Evolutionary conservation across 352 stramenopile genomes (phyloP).

Genomic region (Phytophthora europaea): DNA sequence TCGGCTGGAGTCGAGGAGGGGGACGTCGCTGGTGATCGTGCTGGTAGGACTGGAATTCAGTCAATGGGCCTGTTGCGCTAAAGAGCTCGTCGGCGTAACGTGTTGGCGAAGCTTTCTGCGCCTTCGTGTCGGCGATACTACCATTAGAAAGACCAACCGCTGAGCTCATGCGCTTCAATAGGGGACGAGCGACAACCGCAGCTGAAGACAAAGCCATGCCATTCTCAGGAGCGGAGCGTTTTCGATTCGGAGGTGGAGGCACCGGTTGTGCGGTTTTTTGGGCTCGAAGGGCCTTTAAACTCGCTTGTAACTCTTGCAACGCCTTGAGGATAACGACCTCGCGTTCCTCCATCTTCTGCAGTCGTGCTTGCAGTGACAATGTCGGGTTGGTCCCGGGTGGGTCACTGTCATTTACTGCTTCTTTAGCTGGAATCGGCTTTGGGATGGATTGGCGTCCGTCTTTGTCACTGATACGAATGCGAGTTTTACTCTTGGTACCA

Average conservation of each 20-base stretch:
- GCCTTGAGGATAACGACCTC: conserved; percentile 30
- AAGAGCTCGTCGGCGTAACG: conserved; percentile 26
- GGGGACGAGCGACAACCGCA: neutral
- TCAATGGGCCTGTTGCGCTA: neutral
- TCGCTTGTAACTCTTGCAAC: conserved; percentile 28
- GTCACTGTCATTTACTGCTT: neutral
- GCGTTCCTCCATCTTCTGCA: conserved; percentile 33
- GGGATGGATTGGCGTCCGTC: neutral
- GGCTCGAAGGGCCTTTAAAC: conserved; percentile 18
- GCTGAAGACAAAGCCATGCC: neutral
- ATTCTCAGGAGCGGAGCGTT: neutral
- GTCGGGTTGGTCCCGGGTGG: neutral
- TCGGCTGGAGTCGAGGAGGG: neutral
- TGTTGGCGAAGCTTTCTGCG: conserved; percentile 8
- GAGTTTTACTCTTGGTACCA: neutral
- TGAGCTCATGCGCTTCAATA: conserved; percentile 27
- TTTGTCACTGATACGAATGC: neutral
- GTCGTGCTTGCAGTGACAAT: conserved; percentile 18
- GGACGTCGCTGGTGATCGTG: neutral
- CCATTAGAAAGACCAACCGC: neutral
- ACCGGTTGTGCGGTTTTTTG: conserved; percentile 1
- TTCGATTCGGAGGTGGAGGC: neutral
- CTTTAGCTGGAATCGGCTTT: neutral
- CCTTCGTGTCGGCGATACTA: neutral
- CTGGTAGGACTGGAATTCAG: neutral